Evolutionary conservation across 306 rosid species (phyloP).

Genomic region (Oxytropis ochrocephala): DNA sequence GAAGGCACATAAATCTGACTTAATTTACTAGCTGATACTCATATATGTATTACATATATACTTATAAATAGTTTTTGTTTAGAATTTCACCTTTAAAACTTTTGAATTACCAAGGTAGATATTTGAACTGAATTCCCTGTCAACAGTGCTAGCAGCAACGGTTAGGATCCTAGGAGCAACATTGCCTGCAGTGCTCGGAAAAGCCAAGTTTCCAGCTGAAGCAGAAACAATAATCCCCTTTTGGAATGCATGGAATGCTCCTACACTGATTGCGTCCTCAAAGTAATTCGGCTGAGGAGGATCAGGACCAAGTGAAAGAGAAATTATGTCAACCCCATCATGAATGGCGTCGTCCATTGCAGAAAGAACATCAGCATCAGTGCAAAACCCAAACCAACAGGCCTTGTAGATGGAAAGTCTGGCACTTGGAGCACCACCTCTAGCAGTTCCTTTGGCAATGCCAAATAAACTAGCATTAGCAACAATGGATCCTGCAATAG

Average conservation of each 20-base stretch:
- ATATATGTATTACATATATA: background rate
- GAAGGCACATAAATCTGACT: constrained; percentile 15
- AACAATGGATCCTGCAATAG: constrained; percentile 58
- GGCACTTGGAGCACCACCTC: constrained; percentile 61
- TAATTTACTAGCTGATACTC: background rate
- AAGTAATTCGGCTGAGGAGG: constrained; percentile 56
- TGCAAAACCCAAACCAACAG: constrained; percentile 54
- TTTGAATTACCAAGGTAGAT: constrained; percentile 53
- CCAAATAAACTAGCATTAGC: constrained; percentile 45
- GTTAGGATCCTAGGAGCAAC: constrained; percentile 83
- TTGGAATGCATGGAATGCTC: constrained; percentile 62
- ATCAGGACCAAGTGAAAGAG: constrained; percentile 61
- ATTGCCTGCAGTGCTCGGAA: constrained; percentile 56
- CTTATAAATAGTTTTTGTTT: background rate
- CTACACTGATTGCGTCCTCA: constrained; percentile 38
- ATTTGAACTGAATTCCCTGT: constrained; percentile 54
- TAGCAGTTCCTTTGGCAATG: constrained; percentile 54
- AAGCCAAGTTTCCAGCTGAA: constrained; percentile 59
- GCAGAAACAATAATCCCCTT: constrained; percentile 69
- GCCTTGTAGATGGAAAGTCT: constrained; percentile 73
- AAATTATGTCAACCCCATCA: constrained; percentile 64
- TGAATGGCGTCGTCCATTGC: constrained; percentile 66
- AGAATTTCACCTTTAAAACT: constrained; percentile 44
- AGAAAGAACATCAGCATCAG: constrained; percentile 53
- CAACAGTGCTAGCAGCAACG: constrained; percentile 62